A percentile compares a stretch with the other conserved stretches of the same genome.
Evolutionary conservation across 139 green algal genomes (phyloP).

Genomic region (Pleodorina starrii): DNA sequence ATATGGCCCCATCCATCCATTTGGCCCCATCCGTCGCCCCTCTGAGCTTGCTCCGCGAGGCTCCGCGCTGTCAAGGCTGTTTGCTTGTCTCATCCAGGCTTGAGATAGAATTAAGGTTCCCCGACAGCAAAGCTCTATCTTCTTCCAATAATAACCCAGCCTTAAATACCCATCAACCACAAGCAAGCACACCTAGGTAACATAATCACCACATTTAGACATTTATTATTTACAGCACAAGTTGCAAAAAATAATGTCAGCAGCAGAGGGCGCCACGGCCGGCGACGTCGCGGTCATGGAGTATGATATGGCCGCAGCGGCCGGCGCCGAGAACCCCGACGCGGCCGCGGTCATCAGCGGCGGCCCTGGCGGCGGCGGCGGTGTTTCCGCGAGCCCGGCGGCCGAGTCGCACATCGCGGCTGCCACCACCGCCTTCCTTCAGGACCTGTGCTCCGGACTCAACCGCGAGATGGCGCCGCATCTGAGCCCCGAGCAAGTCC

Average conservation of each 20-base stretch:
- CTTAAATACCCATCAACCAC: too few species aligned
- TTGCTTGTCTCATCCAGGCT: too few species aligned
- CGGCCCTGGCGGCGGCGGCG: neutral
- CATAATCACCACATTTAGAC: too few species aligned
- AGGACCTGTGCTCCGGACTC: slow-evolving; percentile 26
- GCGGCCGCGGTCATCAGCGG: neutral
- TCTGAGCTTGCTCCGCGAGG: too few species aligned
- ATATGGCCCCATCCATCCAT: too few species aligned
- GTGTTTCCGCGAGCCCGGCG: neutral
- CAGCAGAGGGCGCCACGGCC: neutral
- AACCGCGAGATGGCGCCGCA: slow-evolving; percentile 1
- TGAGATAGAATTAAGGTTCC: too few species aligned
- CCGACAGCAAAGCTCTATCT: too few species aligned
- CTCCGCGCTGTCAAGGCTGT: too few species aligned
- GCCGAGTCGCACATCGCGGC: neutral
- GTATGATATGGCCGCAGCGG: neutral
- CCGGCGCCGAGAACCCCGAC: slow-evolving; percentile 3
- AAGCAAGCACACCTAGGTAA: too few species aligned
- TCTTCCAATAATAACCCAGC: too few species aligned
- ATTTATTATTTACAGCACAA: neutral
- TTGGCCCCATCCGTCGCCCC: too few species aligned
- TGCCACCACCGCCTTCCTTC: neutral
- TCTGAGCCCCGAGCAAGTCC: neutral
- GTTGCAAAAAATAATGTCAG: neutral
- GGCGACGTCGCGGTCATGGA: slow-evolving; percentile 4